Evolutionary conservation across 176 grass and related monocot species (phyloP).

Genomic region (Alopecurus myosuroides): DNA sequence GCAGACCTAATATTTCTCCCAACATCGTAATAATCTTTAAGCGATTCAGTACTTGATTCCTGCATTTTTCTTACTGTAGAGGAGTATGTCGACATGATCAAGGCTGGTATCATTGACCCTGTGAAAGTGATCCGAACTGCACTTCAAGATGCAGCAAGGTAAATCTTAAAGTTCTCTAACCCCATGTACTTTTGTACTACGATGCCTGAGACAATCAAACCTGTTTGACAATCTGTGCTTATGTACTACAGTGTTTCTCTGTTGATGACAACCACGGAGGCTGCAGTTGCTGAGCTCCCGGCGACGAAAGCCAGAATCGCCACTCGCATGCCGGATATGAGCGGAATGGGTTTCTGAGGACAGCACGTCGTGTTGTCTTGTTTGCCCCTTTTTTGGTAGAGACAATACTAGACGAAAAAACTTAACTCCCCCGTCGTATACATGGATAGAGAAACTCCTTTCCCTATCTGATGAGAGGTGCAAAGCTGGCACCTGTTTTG

Average conservation of each 20-base stretch:
- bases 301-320: constrained; percentile 46
- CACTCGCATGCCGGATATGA: constrained; percentile 63
- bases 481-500: neutral
- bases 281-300: constrained; percentile 57
- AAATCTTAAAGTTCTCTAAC: neutral
- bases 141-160: constrained; percentile 85
- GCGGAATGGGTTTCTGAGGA: constrained; percentile 54
- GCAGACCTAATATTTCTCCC: neutral
- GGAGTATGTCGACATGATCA: constrained; percentile 93
- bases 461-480: neutral
- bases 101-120: constrained; percentile 86
- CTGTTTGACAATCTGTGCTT: neutral
- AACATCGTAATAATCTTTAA: neutral
- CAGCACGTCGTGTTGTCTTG: neutral
- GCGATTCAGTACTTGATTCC: neutral
- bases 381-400: neutral
- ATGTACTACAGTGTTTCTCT: constrained; percentile 74
- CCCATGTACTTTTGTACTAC: neutral
- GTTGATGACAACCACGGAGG: constrained; percentile 79
- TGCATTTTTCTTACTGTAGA: constrained; percentile 40
- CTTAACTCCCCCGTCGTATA: neutral
- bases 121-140: constrained; percentile 88
- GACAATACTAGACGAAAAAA: neutral
- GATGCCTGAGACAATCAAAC: neutral
- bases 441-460: neutral